Conservation (phyloP, 148 eudicot species). For the Fagopyrum esculentum region DNA sequence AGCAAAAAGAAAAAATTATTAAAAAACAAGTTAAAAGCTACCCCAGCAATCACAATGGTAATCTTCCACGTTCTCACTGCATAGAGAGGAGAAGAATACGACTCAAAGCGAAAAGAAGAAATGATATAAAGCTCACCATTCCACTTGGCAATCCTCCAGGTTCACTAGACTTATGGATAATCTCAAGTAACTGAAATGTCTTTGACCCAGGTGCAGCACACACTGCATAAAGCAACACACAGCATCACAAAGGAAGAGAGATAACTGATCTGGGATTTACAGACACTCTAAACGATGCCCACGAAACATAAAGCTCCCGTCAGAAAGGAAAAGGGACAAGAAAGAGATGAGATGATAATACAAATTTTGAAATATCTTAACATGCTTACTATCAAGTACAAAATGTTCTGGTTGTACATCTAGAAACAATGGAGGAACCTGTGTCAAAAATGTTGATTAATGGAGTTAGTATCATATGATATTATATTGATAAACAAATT, state of each 20-base stretch:
- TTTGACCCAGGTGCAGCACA: slow-evolving; percentile 99
- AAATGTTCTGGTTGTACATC: slow-evolving; percentile 86
- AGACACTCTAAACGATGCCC: background rate
- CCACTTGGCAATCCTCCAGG: slow-evolving; percentile 66
- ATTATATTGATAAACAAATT: background rate
- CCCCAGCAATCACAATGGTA: background rate
- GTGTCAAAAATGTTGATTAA: slow-evolving; percentile 15
- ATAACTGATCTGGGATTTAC: background rate
- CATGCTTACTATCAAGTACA: slow-evolving; percentile 90
- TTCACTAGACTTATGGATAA: slow-evolving; percentile 55
- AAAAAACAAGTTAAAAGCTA: background rate
- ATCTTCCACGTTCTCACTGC: background rate
- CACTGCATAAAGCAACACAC: slow-evolving; percentile 47
- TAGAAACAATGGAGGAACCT: slow-evolving; percentile 94
- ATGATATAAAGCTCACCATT: slow-evolving; percentile 43
- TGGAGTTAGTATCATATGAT: background rate
- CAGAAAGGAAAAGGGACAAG: slow-evolving; percentile 11
- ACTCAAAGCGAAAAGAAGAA: background rate
- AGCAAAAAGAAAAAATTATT: slow-evolving; percentile 5
- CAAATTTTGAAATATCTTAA: background rate
- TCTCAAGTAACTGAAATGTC: slow-evolving; percentile 95
- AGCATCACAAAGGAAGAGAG: slow-evolving; percentile 10
- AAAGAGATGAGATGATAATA: background rate
- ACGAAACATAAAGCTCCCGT: background rate
- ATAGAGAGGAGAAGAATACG: background rate